Evolutionary conservation across 108 stramenopile genomes (phyloP), one percentile per base, ranked within the genome.

Genomic region (Seminavis robusta): DNA sequence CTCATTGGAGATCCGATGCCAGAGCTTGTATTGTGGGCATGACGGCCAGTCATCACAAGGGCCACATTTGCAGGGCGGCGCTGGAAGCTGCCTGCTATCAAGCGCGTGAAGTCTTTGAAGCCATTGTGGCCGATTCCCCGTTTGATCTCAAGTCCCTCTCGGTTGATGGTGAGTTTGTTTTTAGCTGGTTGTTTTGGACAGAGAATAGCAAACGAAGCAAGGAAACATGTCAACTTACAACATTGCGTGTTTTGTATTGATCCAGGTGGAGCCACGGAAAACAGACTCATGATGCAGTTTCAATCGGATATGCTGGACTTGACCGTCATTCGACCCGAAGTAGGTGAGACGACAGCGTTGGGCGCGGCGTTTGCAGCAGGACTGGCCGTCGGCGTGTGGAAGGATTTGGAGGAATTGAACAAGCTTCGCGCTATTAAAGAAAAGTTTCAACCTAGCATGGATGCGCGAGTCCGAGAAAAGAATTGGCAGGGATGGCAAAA

Each of bases 301-400:
- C 96, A 98, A 76, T 83, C 91, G 21, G 95, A 99, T 55, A 86
- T 97, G 13, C 73, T 96, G 31, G 72, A 76, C 41, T 83, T 84
- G n/a, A 80, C 80, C 13, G 96, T 98, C 21, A 56, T 84, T 3
- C 77, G 77, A 45, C 94, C 96, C 0, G 67, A 68, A 20, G 63
- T 88, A 13, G 60, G 76, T 63, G 99, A 99, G 73, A 99, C 98
- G 16, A 99, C 99, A 1, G 86, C 92, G 1, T 61, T 94, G 47
- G 99, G 99, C 10, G 97, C 97, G 3, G 96, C 95, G 6, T 97
- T 90, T 46, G 95, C 91, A 4, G 98, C 98, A 0, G 99, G 99
- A 9, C 65, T 99, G 41, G 98, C 97, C 26, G 94, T 95, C 10
- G 95, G 94, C 13, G 71, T 98, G 5, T 99, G 95, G 94, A 62